A percentile compares a stretch with the other conserved stretches of the same genome.
Evolutionary conservation across 371 early-diverging fungal genomes (phyloP).

Genomic region (Conidiobolus incongruus): DNA sequence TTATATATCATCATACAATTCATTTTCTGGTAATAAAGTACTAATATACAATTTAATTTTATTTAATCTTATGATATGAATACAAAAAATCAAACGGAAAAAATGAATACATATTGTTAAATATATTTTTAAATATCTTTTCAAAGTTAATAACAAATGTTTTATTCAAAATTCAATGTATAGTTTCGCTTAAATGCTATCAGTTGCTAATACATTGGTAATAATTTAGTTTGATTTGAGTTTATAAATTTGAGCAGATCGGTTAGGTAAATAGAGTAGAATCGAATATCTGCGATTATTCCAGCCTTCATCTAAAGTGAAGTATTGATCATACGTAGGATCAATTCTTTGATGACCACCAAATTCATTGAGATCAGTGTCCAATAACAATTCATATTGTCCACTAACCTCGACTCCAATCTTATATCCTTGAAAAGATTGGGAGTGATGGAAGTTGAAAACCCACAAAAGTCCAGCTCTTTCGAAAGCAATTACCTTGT

Average conservation of each 20-base stretch:
- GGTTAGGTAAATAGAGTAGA: conserved; percentile 15
- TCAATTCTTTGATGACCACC: conserved; percentile 70
- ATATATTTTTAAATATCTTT: too few relatives aligned
- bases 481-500: conserved; percentile 84
- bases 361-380: conserved; percentile 48
- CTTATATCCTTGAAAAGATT: conserved; percentile 68
- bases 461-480: conserved; percentile 65
- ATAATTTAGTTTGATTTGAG: not conserved
- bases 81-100: too few relatives aligned
- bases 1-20: too few relatives aligned
- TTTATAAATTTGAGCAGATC: conserved; percentile 4
- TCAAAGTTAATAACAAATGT: too few relatives aligned
- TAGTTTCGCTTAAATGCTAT: too few relatives aligned
- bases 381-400: conserved; percentile 46
- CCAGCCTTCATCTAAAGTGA: conserved; percentile 43
- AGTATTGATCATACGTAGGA: conserved; percentile 18
- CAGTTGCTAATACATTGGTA: not conserved
- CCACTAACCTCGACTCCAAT: conserved; percentile 48
- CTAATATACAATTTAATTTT: too few relatives aligned
- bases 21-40: too few relatives aligned
- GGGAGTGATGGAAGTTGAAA: conserved; percentile 84
- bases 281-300: conserved; percentile 43
- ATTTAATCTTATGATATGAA: too few relatives aligned
- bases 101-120: too few relatives aligned
- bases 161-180: too few relatives aligned